These are phyloP conservation scores for Lagenidium giganteum DNA, from an alignment of 352 stramenopile species.

Conservation along the genomic window DNA sequence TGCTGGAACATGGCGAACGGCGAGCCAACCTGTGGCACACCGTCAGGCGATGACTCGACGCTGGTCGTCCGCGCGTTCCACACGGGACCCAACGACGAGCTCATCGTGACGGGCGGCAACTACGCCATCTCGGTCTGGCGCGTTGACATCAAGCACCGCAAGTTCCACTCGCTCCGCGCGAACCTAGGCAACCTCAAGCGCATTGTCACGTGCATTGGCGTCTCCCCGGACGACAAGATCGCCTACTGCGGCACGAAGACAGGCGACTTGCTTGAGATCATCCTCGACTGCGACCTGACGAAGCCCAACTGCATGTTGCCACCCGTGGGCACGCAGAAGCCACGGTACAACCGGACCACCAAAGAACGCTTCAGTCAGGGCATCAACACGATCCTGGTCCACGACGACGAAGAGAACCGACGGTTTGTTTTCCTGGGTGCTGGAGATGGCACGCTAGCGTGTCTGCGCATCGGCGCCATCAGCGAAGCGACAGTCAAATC, in stretches of 20 bases:
- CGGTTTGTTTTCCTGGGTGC: slow-evolving; percentile 87
- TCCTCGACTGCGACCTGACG: slow-evolving; percentile 92
- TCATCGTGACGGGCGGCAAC: slow-evolving; percentile 94
- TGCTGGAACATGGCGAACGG: slow-evolving; percentile 92
- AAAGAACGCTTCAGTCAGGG: slow-evolving; percentile 93
- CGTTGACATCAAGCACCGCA: slow-evolving; percentile 83
- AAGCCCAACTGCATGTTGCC: slow-evolving; percentile 81
- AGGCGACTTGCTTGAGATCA: slow-evolving; percentile 94
- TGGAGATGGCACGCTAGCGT: slow-evolving; percentile 89
- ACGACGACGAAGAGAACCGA: slow-evolving; percentile 86
- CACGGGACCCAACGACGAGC: slow-evolving; percentile 78
- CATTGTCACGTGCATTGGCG: slow-evolving; percentile 90
- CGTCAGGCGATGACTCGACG: slow-evolving; percentile 90
- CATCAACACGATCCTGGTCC: slow-evolving; percentile 81
- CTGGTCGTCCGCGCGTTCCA: slow-evolving; percentile 88
- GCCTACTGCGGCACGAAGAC: slow-evolving; percentile 95
- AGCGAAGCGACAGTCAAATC: slow-evolving; percentile 57
- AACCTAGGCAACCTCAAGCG: slow-evolving; percentile 93
- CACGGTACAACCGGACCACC: slow-evolving; percentile 86
- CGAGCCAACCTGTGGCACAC: slow-evolving; percentile 89
- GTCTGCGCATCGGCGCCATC: slow-evolving; percentile 71
- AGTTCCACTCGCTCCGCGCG: slow-evolving; percentile 92
- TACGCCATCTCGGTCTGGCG: slow-evolving; percentile 90
- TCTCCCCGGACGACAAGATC: slow-evolving; percentile 90
- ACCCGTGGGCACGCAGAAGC: slow-evolving; percentile 72